Evolutionary conservation across 805 yeast species (phyloP), one percentile per base, ranked within the genome.

Genomic region (Diddensiella transvaalensis): DNA sequence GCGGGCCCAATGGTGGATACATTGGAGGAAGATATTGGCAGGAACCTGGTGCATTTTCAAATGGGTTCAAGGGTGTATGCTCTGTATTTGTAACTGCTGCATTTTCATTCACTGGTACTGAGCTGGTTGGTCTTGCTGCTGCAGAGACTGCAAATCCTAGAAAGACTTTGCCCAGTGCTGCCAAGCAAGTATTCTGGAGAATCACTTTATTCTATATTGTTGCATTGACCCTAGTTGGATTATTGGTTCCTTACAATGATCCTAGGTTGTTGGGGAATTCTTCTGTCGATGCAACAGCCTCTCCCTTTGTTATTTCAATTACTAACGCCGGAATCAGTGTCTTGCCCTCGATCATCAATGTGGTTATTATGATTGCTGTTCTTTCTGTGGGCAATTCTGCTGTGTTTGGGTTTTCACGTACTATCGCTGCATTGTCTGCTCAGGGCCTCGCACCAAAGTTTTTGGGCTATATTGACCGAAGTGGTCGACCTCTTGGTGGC

Each of bases 171-270:
- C 93, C 91, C 32, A 74, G 75, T 44, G 90, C 91, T 38, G 79
- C 83, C 50, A 85, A 85, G 66, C 90, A 86, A 68, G 87, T 85
- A 2, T 84, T 87, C 68, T 85, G 91, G 90, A 76, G 93, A 68
- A 82, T 86, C 49, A 69, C 82, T 13, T 64, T 84, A 56, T 85
- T 86, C 62, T 87, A 87, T 69, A 72, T 87, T 63, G 68, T 75
- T 8, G 72, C 82, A 52, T 76, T 68, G 62, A 80, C 68, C 48
- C 71, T 75, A 56, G 77, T 73, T 57, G 84, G 89, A 38, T 78
- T 85, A 57, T 71, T 87, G 49, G 91, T 87, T n/a, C 90, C 91
- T 13, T 83, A 74, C 61, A 71, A 70, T 50, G 76, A 79, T 51
- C 57, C 62, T 1, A 65, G 78, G 51, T 70, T 83, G 46, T 60